A percentile compares a stretch with the other conserved stretches of the same genome.
Evolutionary conservation across 768 basidiomycete genomes (phyloP).

Genomic region (Leccinum truebloodii): DNA sequence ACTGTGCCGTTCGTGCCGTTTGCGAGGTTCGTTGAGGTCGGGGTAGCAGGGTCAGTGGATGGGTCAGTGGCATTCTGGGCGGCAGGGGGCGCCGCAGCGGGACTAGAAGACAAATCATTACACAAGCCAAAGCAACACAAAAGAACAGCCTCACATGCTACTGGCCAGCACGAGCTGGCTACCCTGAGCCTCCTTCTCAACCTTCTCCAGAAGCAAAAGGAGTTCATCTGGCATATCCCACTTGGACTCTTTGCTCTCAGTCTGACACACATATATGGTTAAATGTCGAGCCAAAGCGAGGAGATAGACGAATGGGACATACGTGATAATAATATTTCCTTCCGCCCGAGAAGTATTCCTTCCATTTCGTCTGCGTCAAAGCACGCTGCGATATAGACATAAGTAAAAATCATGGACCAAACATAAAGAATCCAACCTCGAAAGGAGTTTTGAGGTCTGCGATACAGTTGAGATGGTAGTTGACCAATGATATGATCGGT

Average conservation of each 20-base stretch:
- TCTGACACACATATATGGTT: slow-evolving; percentile 42
- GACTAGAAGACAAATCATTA: slow-evolving; percentile 17
- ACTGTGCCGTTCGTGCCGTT: slow-evolving; percentile 49
- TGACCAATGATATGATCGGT: slow-evolving; percentile 1
- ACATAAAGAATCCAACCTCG: slow-evolving; percentile 55
- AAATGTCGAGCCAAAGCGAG: neutral
- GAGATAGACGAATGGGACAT: slow-evolving; percentile 20
- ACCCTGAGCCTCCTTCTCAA: slow-evolving; percentile 68
- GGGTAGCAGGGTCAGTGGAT: slow-evolving; percentile 46
- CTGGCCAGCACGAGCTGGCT: slow-evolving; percentile 39
- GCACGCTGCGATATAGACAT: slow-evolving; percentile 57
- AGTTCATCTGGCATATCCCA: slow-evolving; percentile 99
- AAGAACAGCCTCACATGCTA: slow-evolving; percentile 22
- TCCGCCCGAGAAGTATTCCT: slow-evolving; percentile 92
- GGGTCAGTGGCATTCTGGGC: slow-evolving; percentile 40
- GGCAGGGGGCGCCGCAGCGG: slow-evolving; percentile 43
- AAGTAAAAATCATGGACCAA: neutral
- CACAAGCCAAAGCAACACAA: neutral
- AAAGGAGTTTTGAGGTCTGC: slow-evolving; percentile 88
- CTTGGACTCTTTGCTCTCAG: slow-evolving; percentile 88
- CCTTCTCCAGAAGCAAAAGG: slow-evolving; percentile 76
- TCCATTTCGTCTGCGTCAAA: slow-evolving; percentile 90
- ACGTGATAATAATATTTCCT: slow-evolving; percentile 92
- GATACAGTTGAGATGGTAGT: slow-evolving; percentile 8
- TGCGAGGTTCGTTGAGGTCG: slow-evolving; percentile 40